phyloP scores from a whole-genome alignment of 73 alveolate species.

The Paramecium pentaurelia region DNA sequence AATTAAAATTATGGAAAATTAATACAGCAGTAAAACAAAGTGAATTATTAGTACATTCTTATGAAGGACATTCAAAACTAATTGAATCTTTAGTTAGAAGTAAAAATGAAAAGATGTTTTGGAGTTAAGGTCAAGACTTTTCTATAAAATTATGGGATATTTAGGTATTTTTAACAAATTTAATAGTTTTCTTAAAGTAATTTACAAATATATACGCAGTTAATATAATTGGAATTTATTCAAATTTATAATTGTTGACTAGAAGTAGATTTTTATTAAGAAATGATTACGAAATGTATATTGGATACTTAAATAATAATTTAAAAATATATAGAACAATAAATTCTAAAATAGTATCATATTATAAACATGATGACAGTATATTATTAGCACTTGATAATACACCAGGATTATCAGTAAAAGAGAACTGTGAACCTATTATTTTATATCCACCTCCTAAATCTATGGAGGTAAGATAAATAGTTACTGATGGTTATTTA shows the following conservation, averaged over 20 bases:
- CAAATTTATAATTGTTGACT: not conserved
- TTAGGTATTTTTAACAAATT: not conserved
- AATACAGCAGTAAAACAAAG: not conserved
- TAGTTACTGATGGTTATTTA: not conserved
- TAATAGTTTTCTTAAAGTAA: not conserved
- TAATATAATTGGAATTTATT: not conserved
- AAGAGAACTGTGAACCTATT: not conserved
- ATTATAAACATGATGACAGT: not conserved
- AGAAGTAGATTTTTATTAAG: not conserved
- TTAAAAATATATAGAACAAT: not conserved
- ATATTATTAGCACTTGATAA: not conserved
- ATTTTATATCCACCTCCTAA: not conserved
- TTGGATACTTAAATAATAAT: not conserved
- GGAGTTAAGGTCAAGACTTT: not conserved
- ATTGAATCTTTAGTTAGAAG: not conserved
- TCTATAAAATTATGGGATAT: not conserved
- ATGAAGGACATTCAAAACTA: conserved; percentile 7
- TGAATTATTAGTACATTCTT: not conserved
- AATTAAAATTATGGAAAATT: conserved; percentile 19
- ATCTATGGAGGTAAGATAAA: not conserved
- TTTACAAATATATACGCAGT: not conserved
- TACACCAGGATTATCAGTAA: not conserved
- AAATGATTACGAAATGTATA: not conserved
- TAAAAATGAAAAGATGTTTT: not conserved
- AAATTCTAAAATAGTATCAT: not conserved